A percentile compares a stretch with the other conserved stretches of the same genome.
Evolutionary conservation across 2,329 filamentous ascomycete species (phyloP).

Genomic region (Arthroderma uncinatum): DNA sequence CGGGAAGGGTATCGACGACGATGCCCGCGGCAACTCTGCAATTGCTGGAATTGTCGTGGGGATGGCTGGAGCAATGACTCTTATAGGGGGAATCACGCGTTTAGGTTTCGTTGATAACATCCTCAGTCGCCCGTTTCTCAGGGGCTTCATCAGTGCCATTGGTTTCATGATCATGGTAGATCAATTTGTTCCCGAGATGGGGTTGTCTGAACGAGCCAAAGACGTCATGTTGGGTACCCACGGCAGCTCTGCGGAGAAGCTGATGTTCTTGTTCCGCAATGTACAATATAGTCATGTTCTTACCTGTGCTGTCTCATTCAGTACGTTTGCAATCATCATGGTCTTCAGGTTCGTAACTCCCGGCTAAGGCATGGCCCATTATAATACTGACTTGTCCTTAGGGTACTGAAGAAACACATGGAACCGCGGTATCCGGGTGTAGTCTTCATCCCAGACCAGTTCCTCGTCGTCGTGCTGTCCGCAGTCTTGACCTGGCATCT

Average conservation of each 20-base stretch:
- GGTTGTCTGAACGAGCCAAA: conserved; percentile 56
- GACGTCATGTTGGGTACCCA: conserved; percentile 56
- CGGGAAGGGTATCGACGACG: conserved; percentile 53
- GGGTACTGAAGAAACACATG: conserved; percentile 68
- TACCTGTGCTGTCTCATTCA: conserved; percentile 64
- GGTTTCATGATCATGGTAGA: conserved; percentile 94
- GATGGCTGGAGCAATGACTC: conserved; percentile 75
- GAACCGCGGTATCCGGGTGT: conserved; percentile 69
- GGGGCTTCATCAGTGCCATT: conserved; percentile 94
- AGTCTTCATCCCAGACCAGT: conserved; percentile 84
- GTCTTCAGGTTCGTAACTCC: conserved; percentile 55
- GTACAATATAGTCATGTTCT: conserved; percentile 56
- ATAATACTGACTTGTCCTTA: conserved; percentile 24
- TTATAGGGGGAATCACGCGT: conserved; percentile 73
- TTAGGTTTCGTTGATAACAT: conserved; percentile 92
- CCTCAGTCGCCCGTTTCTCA: conserved; percentile 77
- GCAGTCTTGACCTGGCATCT: conserved; percentile 67
- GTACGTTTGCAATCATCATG: conserved; percentile 82
- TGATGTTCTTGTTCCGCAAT: conserved; percentile 65
- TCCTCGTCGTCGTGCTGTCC: conserved; percentile 75
- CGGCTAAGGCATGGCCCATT: background rate
- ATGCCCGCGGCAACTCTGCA: conserved; percentile 62
- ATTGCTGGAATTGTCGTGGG: conserved; percentile 82
- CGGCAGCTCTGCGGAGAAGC: conserved; percentile 75
- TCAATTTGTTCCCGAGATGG: conserved; percentile 83